Percentiles rank a stretch among this genome's conserved stretches.
Evolutionary conservation across 176 grass and related monocot genomes (phyloP).

Genomic region (Poa annua): DNA sequence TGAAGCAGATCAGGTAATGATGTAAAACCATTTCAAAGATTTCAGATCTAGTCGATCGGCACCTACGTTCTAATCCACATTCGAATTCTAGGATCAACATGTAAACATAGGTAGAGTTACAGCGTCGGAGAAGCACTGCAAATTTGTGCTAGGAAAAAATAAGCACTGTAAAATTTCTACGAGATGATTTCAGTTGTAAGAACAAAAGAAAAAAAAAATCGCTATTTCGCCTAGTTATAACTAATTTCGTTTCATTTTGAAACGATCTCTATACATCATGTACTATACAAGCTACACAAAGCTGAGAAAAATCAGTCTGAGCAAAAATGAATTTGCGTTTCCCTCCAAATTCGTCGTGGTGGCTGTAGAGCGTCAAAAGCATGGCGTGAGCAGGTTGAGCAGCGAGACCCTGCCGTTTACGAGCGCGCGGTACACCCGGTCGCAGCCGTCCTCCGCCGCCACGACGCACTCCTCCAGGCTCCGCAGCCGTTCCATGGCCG

Average conservation of each 20-base stretch:
- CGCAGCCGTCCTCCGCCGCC: slow-evolving; percentile 59
- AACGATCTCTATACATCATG: slow-evolving; percentile 42
- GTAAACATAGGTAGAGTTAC: too few species aligned
- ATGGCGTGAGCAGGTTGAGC: slow-evolving; percentile 63
- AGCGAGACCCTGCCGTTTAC: slow-evolving; percentile 67
- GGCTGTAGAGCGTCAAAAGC: slow-evolving; percentile 42
- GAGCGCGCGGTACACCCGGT: slow-evolving; percentile 65
- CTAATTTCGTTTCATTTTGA: slow-evolving; percentile 15
- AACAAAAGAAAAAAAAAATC: slow-evolving; percentile 5
- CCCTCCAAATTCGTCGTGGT: not conserved
- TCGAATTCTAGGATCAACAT: too few species aligned
- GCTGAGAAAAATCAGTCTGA: slow-evolving; percentile 11
- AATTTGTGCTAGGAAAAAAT: too few species aligned
- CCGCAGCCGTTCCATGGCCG: slow-evolving; percentile 53
- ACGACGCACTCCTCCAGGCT: slow-evolving; percentile 55
- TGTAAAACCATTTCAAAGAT: too few species aligned
- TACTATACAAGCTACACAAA: slow-evolving; percentile 5
- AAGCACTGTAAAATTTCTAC: too few species aligned
- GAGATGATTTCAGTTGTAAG: too few species aligned
- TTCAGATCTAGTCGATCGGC: too few species aligned
- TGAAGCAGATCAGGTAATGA: too few species aligned
- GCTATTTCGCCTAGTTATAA: slow-evolving; percentile 26
- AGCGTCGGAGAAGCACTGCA: too few species aligned
- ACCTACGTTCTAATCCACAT: too few species aligned
- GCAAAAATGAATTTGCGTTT: too few species aligned